Base-by-base conservation (phyloP, 441 rosid genomes). In the Hypseocharis bilobata region DNA sequence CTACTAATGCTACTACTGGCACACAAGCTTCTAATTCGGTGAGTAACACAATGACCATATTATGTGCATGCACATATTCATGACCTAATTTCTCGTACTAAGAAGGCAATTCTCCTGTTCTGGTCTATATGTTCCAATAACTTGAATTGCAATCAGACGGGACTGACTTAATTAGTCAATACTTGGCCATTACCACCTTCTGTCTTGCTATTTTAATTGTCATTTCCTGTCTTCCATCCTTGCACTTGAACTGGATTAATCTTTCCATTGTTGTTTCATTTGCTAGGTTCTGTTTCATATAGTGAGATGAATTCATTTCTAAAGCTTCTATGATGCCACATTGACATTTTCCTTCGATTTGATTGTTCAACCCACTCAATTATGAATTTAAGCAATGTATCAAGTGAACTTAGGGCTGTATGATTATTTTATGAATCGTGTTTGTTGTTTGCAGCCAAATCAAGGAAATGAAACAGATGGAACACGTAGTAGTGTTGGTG, bases 391-490 rank as follows among this genome's bases (percentile, higher is more conserved):
- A 3, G 42, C 52, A 45, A 16, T 45, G 4, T 45, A 16, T 4
- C 17, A 16, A 45, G 4, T 45, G 52, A 45, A n/a, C 22, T 16
- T 45, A 16, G n/a, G 17, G 52, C 19, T 45, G 19, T 16, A 22
- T 45, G 52, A 16, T 45, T 45, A 45, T 45, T 16, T 45, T 51
- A 3, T 51, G 57, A 20, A 34, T 6, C 6, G 0, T 34, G 38
- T 56, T 29, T 60, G 36, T 30, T 36, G n/a, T 76, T 59, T 61
- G 64, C 85, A 90, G 91, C 73, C 80, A 49, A 83, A 78, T 68
- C 91, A 85, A 66, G 82, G 83, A 72, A 85, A 62, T 79, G 86
- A 72, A 74, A 34, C 80, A 22, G 77, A 76, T 72, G 88, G 81
- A n/a, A 38, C 63, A 1, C 81, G 49, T 52, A 74, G 72, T 32